Evolutionary conservation across 352 stramenopile species (phyloP), one percentile per base, ranked within the genome.

Genomic region (Globisporangium viniferum): DNA sequence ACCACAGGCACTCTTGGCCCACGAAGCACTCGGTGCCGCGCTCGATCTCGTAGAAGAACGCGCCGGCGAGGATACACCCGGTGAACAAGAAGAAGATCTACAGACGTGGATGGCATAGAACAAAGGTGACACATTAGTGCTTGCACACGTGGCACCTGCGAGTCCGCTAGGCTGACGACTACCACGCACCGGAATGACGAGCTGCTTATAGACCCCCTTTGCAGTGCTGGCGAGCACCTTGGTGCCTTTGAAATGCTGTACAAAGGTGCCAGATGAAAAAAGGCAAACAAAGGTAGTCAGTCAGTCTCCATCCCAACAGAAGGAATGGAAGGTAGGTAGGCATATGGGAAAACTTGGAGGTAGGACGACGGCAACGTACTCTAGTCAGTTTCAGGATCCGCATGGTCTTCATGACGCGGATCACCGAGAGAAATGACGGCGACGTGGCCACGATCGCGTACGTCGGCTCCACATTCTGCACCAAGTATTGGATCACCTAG

Each of bases 1-100:
- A 92, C 82, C 81, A 92, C 53, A 76, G 62, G 36, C 86, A 94
- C 7, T 66, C 31, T 48, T 76, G 29, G 5, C 81, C 84, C 27
- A 89, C 82, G 31, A 81, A 90, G 31, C 86, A 94, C 48, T 84
- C 76, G 14, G 58, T 92, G 20, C 86, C 86, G 8, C 86, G 84
- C 62, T 94, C 86, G 36, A 91, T 79, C 60, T 94, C 86, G 66
- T 90, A 94, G 67, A 88, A 89, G 5, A 87, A 62, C 14, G 86
- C 84, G 6, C 75, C 84, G 7, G 82, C 73, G 59, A 90, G 74
- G 31, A 91, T 80, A 70, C 82, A 90, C 1, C 82, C 81, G 27
- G 76, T 79, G 57, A 94, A 81, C 24, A 94, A 66, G 63, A 94
- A 94, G 60, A 92, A 92, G 31, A 92, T 73, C 86, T 93, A 51